Percentiles rank a stretch among this genome's conserved stretches.
These are phyloP conservation scores for Paxillus rubicundulus DNA, from an alignment of 768 basidiomycete genomes.

Conservation along the genomic window DNA sequence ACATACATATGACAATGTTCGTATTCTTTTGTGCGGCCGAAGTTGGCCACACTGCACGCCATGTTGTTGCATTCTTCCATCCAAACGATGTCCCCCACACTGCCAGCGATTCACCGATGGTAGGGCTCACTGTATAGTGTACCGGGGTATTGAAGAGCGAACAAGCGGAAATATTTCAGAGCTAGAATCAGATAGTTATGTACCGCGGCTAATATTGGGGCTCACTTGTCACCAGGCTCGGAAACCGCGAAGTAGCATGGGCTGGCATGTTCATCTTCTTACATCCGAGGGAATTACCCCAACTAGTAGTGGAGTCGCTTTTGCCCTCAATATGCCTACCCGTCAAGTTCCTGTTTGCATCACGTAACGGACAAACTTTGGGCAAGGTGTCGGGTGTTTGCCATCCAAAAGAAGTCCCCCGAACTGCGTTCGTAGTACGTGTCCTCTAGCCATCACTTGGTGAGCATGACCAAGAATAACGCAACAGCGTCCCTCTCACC, in stretches of 20 bases:
- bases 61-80: slow-evolving; percentile 15
- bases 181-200: neutral
- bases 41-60: slow-evolving; percentile 19
- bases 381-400: slow-evolving; percentile 16
- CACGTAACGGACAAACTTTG: slow-evolving; percentile 18
- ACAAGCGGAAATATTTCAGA: slow-evolving; percentile 35
- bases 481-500: slow-evolving; percentile 8
- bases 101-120: slow-evolving; percentile 41
- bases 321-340: neutral
- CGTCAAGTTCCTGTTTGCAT: neutral
- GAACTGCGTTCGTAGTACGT: neutral
- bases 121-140: slow-evolving; percentile 49
- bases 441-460: slow-evolving; percentile 4
- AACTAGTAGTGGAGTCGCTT: neutral
- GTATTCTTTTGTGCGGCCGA: neutral
- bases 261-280: neutral
- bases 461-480: neutral
- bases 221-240: slow-evolving; percentile 2
- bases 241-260: too few species aligned
- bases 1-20: slow-evolving; percentile 25
- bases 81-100: slow-evolving; percentile 33
- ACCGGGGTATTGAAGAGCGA: slow-evolving; percentile 53
- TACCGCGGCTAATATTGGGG: neutral
- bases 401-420: slow-evolving; percentile 23
- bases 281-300: neutral